Evolutionary conservation across 1,284 basidiomycete genomes (phyloP).

Genomic region (Takashimella koratensis): DNA sequence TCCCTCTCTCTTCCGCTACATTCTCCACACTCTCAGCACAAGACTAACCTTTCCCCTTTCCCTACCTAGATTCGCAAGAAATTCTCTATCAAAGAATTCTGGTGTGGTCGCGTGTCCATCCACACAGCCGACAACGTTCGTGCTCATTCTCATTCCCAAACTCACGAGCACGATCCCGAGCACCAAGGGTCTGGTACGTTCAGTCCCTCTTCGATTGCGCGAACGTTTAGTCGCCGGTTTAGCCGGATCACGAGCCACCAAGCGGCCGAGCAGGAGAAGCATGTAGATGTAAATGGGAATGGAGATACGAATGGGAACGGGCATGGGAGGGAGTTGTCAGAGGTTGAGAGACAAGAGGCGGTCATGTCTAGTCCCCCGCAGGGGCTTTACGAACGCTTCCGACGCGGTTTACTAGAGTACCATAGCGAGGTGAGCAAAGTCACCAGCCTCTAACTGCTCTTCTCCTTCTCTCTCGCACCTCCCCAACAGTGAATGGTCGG

Average conservation of each 20-base stretch:
- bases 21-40: no score
- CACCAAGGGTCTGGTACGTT: not conserved
- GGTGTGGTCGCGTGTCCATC: conserved; percentile 31
- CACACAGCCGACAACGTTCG: conserved; percentile 6
- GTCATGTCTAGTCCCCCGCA: conserved; percentile 25
- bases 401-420: conserved; percentile 41
- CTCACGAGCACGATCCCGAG: not conserved
- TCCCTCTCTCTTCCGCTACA: not conserved
- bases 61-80: conserved; percentile 25
- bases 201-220: not conserved
- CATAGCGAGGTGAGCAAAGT: conserved; percentile 33
- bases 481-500: not conserved
- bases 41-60: not conserved
- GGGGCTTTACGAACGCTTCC: conserved; percentile 41
- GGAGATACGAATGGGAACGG: not conserved
- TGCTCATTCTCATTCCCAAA: not conserved
- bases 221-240: conserved; percentile 3
- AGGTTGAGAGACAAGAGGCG: conserved; percentile 24
- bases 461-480: not conserved
- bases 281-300: not conserved
- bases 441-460: no score
- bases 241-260: not conserved
- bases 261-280: not conserved
- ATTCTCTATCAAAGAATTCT: conserved; percentile 32
- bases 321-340: conserved; percentile 11